Evolutionary conservation across 768 basidiomycete species (phyloP).

Genomic region (Podaxis sp.): DNA sequence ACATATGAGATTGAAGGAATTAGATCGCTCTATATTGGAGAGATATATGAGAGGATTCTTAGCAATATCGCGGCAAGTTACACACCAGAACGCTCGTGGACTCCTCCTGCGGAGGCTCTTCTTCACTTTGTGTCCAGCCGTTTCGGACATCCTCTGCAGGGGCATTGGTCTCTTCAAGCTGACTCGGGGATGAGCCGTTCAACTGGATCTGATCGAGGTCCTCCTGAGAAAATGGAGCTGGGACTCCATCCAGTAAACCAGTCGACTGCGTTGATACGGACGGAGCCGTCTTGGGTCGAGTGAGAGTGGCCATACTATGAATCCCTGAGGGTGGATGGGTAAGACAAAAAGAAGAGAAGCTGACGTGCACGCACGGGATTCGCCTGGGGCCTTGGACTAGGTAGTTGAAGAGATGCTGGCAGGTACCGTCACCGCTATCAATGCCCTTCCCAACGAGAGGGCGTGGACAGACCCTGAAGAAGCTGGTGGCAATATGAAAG

Average conservation of each 20-base stretch:
- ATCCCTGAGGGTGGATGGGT: not conserved
- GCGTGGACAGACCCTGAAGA: conserved; percentile 6
- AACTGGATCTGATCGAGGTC: conserved; percentile 25
- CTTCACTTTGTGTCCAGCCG: conserved; percentile 4
- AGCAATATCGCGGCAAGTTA: conserved; percentile 15
- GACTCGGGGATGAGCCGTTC: conserved; percentile 11
- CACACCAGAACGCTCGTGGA: conserved; percentile 23
- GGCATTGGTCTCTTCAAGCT: conserved; percentile 4
- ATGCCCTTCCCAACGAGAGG: not conserved
- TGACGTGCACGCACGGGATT: conserved; percentile 6
- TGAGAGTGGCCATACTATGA: conserved; percentile 39
- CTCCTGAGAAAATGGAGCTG: conserved; percentile 41
- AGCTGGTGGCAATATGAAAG: conserved; percentile 6
- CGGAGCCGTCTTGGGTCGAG: conserved; percentile 31
- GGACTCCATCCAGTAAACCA: conserved; percentile 30
- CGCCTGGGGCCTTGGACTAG: not conserved
- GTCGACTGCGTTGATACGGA: conserved; percentile 23
- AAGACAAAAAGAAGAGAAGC: not conserved
- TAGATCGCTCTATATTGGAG: conserved; percentile 49
- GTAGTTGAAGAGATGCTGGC: not conserved
- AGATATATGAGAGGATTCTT: conserved; percentile 9
- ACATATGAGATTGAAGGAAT: conserved; percentile 74
- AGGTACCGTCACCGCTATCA: conserved; percentile 5
- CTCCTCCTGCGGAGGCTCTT: conserved; percentile 11
- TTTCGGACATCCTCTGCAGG: conserved; percentile 13